Base-by-base conservation (phyloP, 305 asterid genomes). In the Withania somnifera region DNA sequence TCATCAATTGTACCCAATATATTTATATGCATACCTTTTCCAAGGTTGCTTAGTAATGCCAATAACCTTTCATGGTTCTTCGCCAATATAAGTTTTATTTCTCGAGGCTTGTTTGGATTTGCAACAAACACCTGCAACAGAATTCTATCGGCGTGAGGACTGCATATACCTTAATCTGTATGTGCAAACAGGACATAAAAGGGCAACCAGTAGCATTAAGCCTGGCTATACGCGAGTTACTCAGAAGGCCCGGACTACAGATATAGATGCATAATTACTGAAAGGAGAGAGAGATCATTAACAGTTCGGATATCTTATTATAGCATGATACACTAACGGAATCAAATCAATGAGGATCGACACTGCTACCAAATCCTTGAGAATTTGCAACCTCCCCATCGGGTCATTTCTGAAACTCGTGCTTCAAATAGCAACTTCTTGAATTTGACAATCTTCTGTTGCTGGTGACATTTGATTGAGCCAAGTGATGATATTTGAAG, bases 61-160 rank as follows among this genome's bases (percentile, higher is more conserved):
- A 96, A 63, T 73, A 94, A 91, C 84, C 84, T 93, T 84, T 96
- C 97, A 61, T 89, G 95, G 89, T 96, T 96, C 89, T 91, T 96
- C 3, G 94, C 93, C 86, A 96, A 89, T 77, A 94, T 94, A 75
- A 92, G 89, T 87, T 95, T 96, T 85, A 94, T 83, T 81, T 96
- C 98, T 77, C 91, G 90, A 69, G 99, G 98, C 88, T 96, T 94
- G 88, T 92, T 91, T 13, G 99, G 99, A 89, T 96, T 96, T 47
- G 99, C 99, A 85, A 96, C 98, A 83, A 94, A 96, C 83, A 96
- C 97, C 98, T 94, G 93, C 51, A 82, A 64, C 32, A 58, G 79
- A 77, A 24, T 50, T 15, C 28, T 47, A 47, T 50, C 26, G 84
- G 82, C 47, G 80, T 69, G 73, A 57, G 51, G 60, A 66, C 40